Base-by-base conservation (phyloP, 2,329 filamentous ascomycete species). In the Epichloe gansuensis region DNA sequence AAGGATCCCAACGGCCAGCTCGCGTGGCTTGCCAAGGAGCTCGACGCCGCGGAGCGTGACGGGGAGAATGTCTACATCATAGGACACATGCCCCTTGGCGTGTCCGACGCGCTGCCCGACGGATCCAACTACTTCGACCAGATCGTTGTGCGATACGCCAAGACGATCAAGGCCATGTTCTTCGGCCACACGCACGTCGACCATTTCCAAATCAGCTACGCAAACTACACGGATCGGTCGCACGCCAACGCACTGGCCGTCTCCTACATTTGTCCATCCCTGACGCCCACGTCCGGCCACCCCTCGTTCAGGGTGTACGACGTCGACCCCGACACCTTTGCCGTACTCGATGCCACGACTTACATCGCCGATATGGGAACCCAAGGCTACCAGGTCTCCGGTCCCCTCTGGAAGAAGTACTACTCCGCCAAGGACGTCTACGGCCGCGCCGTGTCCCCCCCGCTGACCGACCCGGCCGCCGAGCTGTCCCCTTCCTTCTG, bases 231-330 rank as follows among this genome's bases (percentile, higher is more conserved):
- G 0, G 58, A 64, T 23, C 72, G 66, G 17, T 65, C 61, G 2
- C 67, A 67, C 49, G 57, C 64, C 9, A 73, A 69, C 43, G 76
- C 77, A 2, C 62, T 68, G 5, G 70, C 69, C 21, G 67, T 74
- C 21, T 74, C 73, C 3, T 80, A 79, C 58, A 69, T 80, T 42
- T 71, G 69, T 0, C 75, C 76, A 1, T 74, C 72, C 1, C 64
- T 80, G 57, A 76, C 75, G 8, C 77, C 77, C 1, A 77, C 69
- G 2, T 76, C 72, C 1, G 76, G 74, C 27, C 71, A 75, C 53
- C 74, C 77, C 1, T 71, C 76, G 2, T 81, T 81, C 64, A 72
- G 75, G 44, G 70, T 81, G 44, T 80, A 81, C 63, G 69, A 74
- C 34, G 70, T 81, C 51, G 77, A 81, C 57, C 74, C 77, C 0